A percentile compares a stretch with the other conserved stretches of the same genome.
These are phyloP conservation scores for Handroanthus guayacan DNA, from an alignment of 257 asterid species.

Conservation along the genomic window DNA sequence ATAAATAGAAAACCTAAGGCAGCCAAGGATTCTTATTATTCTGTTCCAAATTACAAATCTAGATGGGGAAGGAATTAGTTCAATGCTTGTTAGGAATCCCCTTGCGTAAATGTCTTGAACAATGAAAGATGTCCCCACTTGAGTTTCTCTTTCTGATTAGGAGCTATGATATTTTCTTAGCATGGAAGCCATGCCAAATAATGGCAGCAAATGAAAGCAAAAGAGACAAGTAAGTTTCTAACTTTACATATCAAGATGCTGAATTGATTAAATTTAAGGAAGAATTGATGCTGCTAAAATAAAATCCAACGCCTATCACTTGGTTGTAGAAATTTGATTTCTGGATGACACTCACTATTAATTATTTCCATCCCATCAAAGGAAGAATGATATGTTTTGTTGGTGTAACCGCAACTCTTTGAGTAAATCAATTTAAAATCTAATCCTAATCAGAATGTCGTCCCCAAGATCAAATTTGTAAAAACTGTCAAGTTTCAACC, in stretches of 20 bases:
- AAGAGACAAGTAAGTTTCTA: not conserved
- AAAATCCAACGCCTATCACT: not conserved
- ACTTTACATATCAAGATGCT: not conserved
- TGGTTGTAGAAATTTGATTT: not conserved
- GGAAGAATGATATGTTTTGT: not conserved
- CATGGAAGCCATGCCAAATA: not conserved
- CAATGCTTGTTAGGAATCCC: not conserved
- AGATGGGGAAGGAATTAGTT: not conserved
- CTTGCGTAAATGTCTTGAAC: not conserved
- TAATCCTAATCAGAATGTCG: not conserved
- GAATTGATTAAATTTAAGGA: not conserved
- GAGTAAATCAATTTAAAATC: not conserved
- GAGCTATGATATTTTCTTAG: not conserved
- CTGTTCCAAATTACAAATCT: not conserved
- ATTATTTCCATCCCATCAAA: not conserved
- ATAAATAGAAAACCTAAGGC: not conserved
- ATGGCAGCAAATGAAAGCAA: not conserved
- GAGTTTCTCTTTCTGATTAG: not conserved
- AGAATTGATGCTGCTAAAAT: not conserved
- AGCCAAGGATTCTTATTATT: not conserved
- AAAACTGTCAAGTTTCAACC: not conserved
- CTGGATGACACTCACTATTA: not conserved
- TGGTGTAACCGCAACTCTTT: not conserved
- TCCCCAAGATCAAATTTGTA: not conserved
- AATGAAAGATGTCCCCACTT: not conserved